Conservation (phyloP, 2,329 filamentous ascomycete species). For the Monilinia polystroma region DNA sequence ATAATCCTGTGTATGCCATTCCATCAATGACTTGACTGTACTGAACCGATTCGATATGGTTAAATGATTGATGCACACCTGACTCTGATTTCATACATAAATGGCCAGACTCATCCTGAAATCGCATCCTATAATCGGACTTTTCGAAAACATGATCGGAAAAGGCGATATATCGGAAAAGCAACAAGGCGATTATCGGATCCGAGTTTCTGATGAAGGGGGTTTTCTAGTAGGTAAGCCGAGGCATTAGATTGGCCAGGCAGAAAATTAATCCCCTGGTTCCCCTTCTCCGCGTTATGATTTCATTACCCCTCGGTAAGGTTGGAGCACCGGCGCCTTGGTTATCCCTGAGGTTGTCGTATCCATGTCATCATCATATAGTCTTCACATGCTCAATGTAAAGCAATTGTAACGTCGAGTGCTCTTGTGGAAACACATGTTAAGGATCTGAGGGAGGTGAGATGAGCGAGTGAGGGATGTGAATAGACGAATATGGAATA, state of each 20-base stretch:
- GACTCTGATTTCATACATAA: background rate
- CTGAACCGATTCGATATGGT: background rate
- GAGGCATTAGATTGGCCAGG: background rate
- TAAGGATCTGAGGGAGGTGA: background rate
- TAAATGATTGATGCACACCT: background rate
- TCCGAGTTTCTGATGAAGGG: background rate
- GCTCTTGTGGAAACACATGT: too few relatives aligned
- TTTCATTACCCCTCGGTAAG: background rate
- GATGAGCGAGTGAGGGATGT: background rate
- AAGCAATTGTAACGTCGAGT: too few relatives aligned
- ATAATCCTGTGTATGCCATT: background rate
- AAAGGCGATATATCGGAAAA: background rate
- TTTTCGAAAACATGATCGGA: slow-evolving; percentile 10
- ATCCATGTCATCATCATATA: background rate
- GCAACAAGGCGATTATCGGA: background rate
- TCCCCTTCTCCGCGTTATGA: slow-evolving; percentile 7
- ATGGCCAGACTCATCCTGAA: background rate
- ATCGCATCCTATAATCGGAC: slow-evolving; percentile 14
- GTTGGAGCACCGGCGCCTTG: background rate
- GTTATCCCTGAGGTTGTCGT: background rate
- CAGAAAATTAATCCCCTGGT: background rate
- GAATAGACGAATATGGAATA: too few relatives aligned
- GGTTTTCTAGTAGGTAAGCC: background rate
- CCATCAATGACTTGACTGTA: background rate
- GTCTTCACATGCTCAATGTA: background rate